phyloP scores from a whole-genome alignment of 176 grass and related monocot genomes.

The Aegilops longissima region DNA sequence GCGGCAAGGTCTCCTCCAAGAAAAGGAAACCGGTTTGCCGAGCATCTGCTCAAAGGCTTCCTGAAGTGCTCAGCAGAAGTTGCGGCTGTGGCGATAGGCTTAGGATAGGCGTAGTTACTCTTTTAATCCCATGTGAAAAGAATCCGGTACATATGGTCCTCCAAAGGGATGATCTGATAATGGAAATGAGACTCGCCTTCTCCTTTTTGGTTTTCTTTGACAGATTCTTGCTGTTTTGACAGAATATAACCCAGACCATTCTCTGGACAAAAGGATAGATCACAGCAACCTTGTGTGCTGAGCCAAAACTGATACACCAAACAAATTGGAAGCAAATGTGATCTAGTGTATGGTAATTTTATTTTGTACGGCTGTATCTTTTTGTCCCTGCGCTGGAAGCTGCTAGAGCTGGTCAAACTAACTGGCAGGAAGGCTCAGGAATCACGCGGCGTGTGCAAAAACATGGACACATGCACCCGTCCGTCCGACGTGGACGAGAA shows the following conservation, averaged over 20 bases:
- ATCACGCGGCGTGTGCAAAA: constrained; percentile 3
- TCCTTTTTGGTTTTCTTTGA: background rate
- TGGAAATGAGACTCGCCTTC: background rate
- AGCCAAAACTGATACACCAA: background rate
- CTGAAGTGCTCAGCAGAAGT: constrained; percentile 17
- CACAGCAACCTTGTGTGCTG: background rate
- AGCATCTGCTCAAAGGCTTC: constrained; percentile 46
- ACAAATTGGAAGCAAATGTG: background rate
- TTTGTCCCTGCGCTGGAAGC: background rate
- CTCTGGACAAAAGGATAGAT: background rate
- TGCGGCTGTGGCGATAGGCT: constrained; percentile 14
- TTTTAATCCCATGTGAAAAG: background rate
- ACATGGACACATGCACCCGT: constrained; percentile 15
- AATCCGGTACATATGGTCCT: background rate
- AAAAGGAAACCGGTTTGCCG: constrained; percentile 61
- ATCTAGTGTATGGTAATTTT: background rate
- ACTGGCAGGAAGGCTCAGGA: background rate
- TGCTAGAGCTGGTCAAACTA: constrained; percentile 22
- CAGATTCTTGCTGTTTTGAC: background rate
- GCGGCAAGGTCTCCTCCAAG: constrained; percentile 51
- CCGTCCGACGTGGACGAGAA: constrained; percentile 54
- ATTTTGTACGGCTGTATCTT: background rate
- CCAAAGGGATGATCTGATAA: constrained; percentile 6
- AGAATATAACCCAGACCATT: background rate
- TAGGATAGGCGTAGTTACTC: background rate